Evolutionary conservation across 1,284 basidiomycete genomes (phyloP).

Genomic region (Gomphus bonarii): DNA sequence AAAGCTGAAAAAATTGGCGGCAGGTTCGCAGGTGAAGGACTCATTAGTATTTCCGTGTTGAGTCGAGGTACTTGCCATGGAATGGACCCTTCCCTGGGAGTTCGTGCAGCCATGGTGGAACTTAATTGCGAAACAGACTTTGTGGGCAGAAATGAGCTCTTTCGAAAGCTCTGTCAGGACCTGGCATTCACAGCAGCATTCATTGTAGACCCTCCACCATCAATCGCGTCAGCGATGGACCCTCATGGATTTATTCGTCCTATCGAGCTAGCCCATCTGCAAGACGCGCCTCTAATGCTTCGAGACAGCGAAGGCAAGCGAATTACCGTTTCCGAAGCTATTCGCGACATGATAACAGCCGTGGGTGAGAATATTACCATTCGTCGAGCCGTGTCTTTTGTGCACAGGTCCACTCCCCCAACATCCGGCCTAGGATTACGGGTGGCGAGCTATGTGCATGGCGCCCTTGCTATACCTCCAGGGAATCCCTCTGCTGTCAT

Average conservation of each 20-base stretch:
- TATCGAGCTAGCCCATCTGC: slow-evolving; percentile 37
- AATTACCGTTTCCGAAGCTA: slow-evolving; percentile 59
- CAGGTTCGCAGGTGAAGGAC: slow-evolving; percentile 67
- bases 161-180: slow-evolving; percentile 66
- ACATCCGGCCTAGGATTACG: slow-evolving; percentile 40
- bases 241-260: slow-evolving; percentile 28
- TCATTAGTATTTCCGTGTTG: slow-evolving; percentile 69
- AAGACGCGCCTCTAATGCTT: slow-evolving; percentile 61
- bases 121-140: slow-evolving; percentile 98
- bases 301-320: slow-evolving; percentile 23
- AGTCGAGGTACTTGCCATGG: slow-evolving; percentile 36
- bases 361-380: slow-evolving; percentile 87
- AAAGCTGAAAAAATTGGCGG: slow-evolving; percentile 80
- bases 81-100: slow-evolving; percentile 28
- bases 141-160: slow-evolving; percentile 82
- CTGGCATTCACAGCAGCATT: slow-evolving; percentile 85
- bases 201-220: slow-evolving; percentile 44
- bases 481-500: slow-evolving; percentile 24
- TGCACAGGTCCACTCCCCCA: slow-evolving; percentile 43
- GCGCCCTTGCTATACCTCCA: slow-evolving; percentile 23
- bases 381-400: slow-evolving; percentile 61
- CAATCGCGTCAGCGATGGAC: slow-evolving; percentile 21
- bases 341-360: slow-evolving; percentile 73
- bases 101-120: slow-evolving; percentile 83
- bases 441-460: slow-evolving; percentile 76